A percentile compares a stretch with the other conserved stretches of the same genome.
phyloP scores from a whole-genome alignment of 768 basidiomycete species.

The Chalciporus piperatus region DNA sequence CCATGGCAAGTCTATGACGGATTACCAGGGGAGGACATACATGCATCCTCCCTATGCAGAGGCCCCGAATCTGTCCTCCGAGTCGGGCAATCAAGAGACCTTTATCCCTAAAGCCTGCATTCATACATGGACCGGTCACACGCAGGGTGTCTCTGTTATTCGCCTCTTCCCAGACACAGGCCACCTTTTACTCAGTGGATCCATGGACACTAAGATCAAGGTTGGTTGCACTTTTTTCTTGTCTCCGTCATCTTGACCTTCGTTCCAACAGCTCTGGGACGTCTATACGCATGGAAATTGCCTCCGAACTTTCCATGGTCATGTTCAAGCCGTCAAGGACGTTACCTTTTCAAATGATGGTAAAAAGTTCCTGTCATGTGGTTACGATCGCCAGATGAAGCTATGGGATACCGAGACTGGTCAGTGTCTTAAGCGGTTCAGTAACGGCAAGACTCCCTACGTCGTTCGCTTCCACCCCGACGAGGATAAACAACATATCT shows the following conservation, averaged over 20 bases:
- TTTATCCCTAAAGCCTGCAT: constrained; percentile 95
- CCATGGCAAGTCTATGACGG: constrained; percentile 95
- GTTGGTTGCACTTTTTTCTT: constrained; percentile 33
- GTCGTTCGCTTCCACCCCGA: constrained; percentile 96
- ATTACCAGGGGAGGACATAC: constrained; percentile 98
- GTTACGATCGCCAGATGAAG: constrained; percentile 97
- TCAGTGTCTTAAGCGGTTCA: constrained; percentile 94
- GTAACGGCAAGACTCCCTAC: constrained; percentile 97
- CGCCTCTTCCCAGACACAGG: constrained; percentile 91
- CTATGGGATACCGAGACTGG: constrained; percentile 99
- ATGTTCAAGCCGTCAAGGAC: constrained; percentile 95
- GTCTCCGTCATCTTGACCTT: constrained; percentile 3
- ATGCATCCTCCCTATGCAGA: constrained; percentile 91
- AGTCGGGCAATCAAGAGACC: constrained; percentile 81
- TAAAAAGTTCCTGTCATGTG: constrained; percentile 83
- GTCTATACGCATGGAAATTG: constrained; percentile 96
- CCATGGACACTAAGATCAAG: constrained; percentile 99
- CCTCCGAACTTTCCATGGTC: constrained; percentile 94
- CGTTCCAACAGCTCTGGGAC: constrained; percentile 85
- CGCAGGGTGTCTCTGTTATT: constrained; percentile 91
- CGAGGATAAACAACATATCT: constrained; percentile 92
- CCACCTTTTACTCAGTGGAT: constrained; percentile 89
- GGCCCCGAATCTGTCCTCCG: constrained; percentile 77
- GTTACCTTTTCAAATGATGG: constrained; percentile 95
- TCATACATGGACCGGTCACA: constrained; percentile 99